Evolutionary conservation across 2,329 filamentous ascomycete species (phyloP), one percentile per base, ranked within the genome.

Genomic region (Fusarium brachygibbosum): DNA sequence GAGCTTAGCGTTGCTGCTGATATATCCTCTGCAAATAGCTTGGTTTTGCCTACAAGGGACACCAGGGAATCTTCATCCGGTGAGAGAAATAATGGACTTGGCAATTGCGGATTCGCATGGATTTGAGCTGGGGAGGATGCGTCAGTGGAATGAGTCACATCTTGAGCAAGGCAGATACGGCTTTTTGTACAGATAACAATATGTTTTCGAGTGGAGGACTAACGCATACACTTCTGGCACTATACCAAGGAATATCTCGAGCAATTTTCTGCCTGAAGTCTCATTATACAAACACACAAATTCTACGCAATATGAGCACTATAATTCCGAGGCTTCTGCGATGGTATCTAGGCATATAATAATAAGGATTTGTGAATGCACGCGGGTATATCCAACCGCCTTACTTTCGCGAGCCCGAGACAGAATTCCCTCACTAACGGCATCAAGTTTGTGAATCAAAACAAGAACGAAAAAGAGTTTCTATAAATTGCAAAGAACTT

Each of bases 21-120:
- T 67, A 11, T 67, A 63, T 29, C 64, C 64, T 2, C 48, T 67
- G 11, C 64, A 67, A 9, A 68, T 67, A 48, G 52, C 64, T 1
- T 67, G 64, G 63, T 68, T 25, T 8, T 63, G 37, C 17, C 9
- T 67, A 2, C 58, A 67, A n/a, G 7, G 19, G 5, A 68, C 37
- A 1, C 32, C 38, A 1, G 34, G 35, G 6, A 58, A 53, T 0
- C 51, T 68, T 0, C 4, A 14, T 2, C 31, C 14, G 4, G 31
- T 63, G 1, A 42, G 38, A 28, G 46, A 55, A 16, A 49, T 68
- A 8, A 57, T 67, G 58, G 41, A 68, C 23, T 49, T 51, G 9
- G 42, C 49, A 13, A 49, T 67, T 16, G 64, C 64, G 2, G 64
- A 67, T 21, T 63, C 41, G 3, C 42, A 63, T 46, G 64, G 64